A percentile compares a stretch with the other conserved stretches of the same genome.
phyloP scores from a whole-genome alignment of 1,284 basidiomycete species.

The Cutaneotrichosporon curvatum region DNA sequence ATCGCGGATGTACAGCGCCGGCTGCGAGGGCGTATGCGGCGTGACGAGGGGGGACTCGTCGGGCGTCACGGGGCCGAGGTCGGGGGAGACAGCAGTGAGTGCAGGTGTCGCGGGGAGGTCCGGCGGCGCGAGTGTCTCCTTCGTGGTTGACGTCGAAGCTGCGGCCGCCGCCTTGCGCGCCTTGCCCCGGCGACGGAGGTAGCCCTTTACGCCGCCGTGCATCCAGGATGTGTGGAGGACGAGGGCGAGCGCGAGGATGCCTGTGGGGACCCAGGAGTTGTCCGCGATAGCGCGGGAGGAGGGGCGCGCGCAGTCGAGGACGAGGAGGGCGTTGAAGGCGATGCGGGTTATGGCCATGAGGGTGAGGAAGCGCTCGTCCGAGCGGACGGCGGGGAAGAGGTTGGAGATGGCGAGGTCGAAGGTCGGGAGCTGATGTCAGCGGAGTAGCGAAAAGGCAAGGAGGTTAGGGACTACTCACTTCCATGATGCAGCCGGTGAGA shows the following conservation, averaged over 20 bases:
- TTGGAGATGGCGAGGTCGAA: conserved; percentile 53
- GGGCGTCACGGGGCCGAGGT: conserved; percentile 20
- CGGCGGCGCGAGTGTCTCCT: not conserved
- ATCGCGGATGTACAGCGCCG: conserved; percentile 20
- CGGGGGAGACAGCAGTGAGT: conserved; percentile 1
- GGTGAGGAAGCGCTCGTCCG: conserved; percentile 52
- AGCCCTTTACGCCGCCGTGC: conserved; percentile 52
- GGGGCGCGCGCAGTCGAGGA: conserved; percentile 43
- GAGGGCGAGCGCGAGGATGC: conserved; percentile 49
- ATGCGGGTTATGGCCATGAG: conserved; percentile 56
- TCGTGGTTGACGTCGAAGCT: not conserved
- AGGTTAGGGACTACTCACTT: conserved; percentile 30
- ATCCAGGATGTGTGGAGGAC: conserved; percentile 56
- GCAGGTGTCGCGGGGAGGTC: not conserved
- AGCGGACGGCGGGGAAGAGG: conserved; percentile 50
- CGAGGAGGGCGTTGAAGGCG: conserved; percentile 49
- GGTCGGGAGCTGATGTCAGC: conserved; percentile 50
- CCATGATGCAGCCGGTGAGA: conserved; percentile 52
- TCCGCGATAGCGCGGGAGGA: conserved; percentile 33
- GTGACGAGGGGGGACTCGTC: conserved; percentile 41
- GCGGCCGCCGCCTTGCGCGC: not conserved
- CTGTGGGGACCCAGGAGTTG: conserved; percentile 47
- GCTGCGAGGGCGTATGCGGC: conserved; percentile 31
- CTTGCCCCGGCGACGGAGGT: conserved; percentile 45
- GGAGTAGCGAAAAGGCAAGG: no score